A percentile compares a stretch with the other conserved stretches of the same genome.
These are phyloP conservation scores for Monosporascus sp. DNA, from an alignment of 2,329 filamentous ascomycete species.

Conservation along the genomic window DNA sequence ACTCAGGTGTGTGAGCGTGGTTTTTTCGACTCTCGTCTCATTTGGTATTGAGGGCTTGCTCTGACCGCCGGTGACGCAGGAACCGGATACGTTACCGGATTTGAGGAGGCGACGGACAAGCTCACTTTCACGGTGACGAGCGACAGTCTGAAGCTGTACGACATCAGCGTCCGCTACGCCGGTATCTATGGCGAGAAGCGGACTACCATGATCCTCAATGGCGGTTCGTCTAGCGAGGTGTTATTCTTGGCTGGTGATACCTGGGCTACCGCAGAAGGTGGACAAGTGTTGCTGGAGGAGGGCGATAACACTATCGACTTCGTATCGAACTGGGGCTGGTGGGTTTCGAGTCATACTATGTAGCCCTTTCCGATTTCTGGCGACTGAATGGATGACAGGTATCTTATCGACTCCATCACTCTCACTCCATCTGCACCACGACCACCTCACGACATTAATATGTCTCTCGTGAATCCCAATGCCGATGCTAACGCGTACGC, in stretches of 20 bases:
- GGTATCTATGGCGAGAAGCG: constrained; percentile 42
- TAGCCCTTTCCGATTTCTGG: neutral
- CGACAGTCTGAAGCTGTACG: constrained; percentile 32
- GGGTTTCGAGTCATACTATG: constrained; percentile 3
- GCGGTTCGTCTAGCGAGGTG: constrained; percentile 36
- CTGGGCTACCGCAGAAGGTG: constrained; percentile 35
- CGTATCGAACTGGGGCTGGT: constrained; percentile 45
- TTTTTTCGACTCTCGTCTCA: neutral
- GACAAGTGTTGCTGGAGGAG: constrained; percentile 38
- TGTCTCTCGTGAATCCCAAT: constrained; percentile 32
- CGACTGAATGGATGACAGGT: constrained; percentile 15
- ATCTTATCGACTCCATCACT: constrained; percentile 40
- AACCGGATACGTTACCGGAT: constrained; percentile 42
- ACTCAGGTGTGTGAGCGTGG: constrained; percentile 22
- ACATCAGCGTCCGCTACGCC: constrained; percentile 39
- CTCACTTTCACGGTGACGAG: constrained; percentile 38
- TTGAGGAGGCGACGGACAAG: constrained; percentile 36
- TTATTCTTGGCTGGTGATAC: constrained; percentile 31
- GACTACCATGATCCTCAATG: constrained; percentile 38
- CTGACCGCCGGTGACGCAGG: constrained; percentile 22
- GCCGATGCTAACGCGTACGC: constrained; percentile 32
- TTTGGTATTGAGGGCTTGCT: neutral
- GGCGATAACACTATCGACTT: constrained; percentile 41
- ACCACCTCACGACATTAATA: constrained; percentile 34
- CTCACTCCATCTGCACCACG: constrained; percentile 31